Percentiles rank a stretch among this genome's conserved stretches.
Conservation (phyloP, 1,139 yeast species). For the Protomyces macrosporus region DNA sequence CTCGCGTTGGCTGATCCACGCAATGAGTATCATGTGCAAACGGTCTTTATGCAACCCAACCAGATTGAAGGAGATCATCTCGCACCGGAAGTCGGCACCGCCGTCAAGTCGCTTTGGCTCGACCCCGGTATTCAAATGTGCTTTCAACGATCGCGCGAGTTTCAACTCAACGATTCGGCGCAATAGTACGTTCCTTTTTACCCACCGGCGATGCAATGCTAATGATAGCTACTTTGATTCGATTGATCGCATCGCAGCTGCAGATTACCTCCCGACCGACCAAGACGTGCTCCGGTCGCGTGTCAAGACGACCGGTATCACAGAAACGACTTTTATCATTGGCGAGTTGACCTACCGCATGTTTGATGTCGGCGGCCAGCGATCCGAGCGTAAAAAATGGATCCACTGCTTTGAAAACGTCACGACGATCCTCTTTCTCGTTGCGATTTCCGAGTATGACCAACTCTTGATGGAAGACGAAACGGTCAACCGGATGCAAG, state of each 20-base stretch:
- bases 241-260: constrained; percentile 44
- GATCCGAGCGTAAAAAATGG: constrained; percentile 93
- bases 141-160: constrained; percentile 63
- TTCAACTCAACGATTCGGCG: constrained; percentile 84
- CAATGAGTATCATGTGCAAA: constrained; percentile 28
- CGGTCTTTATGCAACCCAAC: constrained; percentile 30
- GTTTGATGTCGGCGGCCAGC: constrained; percentile 95
- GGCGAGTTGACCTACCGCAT: constrained; percentile 51
- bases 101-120: constrained; percentile 46
- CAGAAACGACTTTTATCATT: constrained; percentile 76
- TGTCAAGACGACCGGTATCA: constrained; percentile 91
- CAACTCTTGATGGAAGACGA: constrained; percentile 88
- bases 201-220: background rate
- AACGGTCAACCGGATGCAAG: constrained; percentile 84
- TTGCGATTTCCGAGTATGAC: constrained; percentile 88
- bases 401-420: constrained; percentile 92
- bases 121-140: constrained; percentile 55
- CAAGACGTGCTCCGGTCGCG: constrained; percentile 84
- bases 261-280: constrained; percentile 65
- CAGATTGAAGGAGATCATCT: constrained; percentile 32
- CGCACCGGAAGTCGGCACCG: constrained; percentile 33
- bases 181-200: constrained; percentile 43
- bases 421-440: constrained; percentile 82
- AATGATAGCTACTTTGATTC: constrained; percentile 30
- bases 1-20: constrained; percentile 29